A percentile compares a stretch with the other conserved stretches of the same genome.
These are phyloP conservation scores for Fragaria vesca DNA, from an alignment of 306 rosid species.

Conservation along the genomic window DNA sequence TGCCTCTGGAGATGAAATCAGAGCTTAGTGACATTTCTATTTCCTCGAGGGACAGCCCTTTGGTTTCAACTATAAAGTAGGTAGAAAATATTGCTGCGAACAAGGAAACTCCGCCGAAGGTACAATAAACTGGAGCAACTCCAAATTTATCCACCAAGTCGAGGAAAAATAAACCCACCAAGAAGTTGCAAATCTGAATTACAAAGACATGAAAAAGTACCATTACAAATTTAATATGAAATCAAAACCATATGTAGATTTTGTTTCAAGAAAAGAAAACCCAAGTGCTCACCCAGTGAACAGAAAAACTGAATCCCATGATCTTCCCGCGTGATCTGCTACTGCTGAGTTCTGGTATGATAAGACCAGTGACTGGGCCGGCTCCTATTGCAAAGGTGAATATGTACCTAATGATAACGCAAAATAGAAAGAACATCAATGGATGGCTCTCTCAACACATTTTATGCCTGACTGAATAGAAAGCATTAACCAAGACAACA, in stretches of 20 bases:
- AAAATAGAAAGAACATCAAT: slow-evolving; percentile 12
- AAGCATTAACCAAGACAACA: slow-evolving; percentile 15
- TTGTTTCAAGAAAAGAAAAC: neutral
- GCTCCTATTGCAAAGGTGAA: slow-evolving; percentile 85
- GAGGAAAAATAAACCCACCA: slow-evolving; percentile 86
- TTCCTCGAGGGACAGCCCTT: slow-evolving; percentile 85
- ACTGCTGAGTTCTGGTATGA: slow-evolving; percentile 92
- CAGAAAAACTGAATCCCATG: slow-evolving; percentile 80
- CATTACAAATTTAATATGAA: neutral
- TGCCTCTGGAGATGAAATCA: slow-evolving; percentile 37
- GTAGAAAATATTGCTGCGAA: slow-evolving; percentile 65
- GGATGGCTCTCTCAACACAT: neutral
- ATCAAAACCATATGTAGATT: neutral
- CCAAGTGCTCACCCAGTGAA: slow-evolving; percentile 68
- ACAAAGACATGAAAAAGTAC: neutral
- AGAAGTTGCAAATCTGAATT: slow-evolving; percentile 73
- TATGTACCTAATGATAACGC: slow-evolving; percentile 56
- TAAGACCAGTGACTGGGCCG: slow-evolving; percentile 85
- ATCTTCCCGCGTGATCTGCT: slow-evolving; percentile 79
- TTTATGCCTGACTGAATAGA: neutral
- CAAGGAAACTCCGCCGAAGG: slow-evolving; percentile 72
- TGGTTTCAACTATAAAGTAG: slow-evolving; percentile 74
- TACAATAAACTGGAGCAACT: slow-evolving; percentile 71
- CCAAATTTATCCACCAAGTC: slow-evolving; percentile 79
- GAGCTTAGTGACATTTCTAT: slow-evolving; percentile 64